Conservation (phyloP, 257 asterid genomes). For the Phtheirospermum japonicum region DNA sequence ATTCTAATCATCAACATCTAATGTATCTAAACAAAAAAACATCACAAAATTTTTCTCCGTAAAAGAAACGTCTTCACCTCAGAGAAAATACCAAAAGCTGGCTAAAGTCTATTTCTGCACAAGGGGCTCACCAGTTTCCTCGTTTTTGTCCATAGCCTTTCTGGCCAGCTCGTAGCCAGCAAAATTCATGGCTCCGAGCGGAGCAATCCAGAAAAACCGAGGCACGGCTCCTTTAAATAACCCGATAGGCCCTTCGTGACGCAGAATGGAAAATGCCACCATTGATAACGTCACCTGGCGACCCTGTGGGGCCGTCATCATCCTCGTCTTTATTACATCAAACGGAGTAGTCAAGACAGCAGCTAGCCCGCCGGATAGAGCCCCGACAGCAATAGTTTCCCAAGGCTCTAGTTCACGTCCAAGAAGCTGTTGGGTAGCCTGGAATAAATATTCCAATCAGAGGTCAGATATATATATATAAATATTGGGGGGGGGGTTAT, state of each 20-base stretch:
- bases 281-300: conserved; percentile 48
- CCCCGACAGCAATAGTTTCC: conserved; percentile 93
- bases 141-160: conserved; percentile 77
- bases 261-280: conserved; percentile 73
- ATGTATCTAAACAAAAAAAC: conserved; percentile 23
- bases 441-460: conserved; percentile 6
- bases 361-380: conserved; percentile 83
- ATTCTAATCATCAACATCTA: conserved; percentile 21
- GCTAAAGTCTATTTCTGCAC: conserved; percentile 37
- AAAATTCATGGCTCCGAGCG: conserved; percentile 92
- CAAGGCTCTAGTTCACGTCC: conserved; percentile 86
- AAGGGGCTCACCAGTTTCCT: conserved; percentile 42
- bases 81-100: conserved; percentile 19
- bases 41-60: conserved; percentile 13
- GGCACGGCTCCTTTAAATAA: conserved; percentile 90
- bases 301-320: conserved; percentile 84
- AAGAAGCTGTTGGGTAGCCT: conserved; percentile 71
- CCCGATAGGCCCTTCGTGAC: conserved; percentile 80
- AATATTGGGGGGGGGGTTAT: too few relatives aligned
- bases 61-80: not conserved
- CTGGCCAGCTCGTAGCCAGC: conserved; percentile 92
- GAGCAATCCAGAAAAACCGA: conserved; percentile 97
- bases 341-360: conserved; percentile 91
- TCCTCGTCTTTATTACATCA: conserved; percentile 93
- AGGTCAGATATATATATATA: too few relatives aligned